Conservation (phyloP, 2,329 filamentous ascomycete genomes). For the Pestalotiopsis fici region DNA sequence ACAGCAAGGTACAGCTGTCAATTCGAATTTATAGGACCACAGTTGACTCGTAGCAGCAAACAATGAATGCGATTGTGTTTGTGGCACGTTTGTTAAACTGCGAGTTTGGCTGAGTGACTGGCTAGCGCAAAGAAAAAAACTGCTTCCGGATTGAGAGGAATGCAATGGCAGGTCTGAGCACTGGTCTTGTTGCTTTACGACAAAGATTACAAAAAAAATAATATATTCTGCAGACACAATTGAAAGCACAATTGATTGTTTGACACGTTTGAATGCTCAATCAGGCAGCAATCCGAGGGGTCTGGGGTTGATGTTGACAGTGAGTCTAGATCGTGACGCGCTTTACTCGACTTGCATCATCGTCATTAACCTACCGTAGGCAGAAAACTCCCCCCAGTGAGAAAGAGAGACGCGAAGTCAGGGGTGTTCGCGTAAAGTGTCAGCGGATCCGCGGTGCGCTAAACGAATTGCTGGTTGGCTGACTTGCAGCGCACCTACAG, state of each 20-base stretch:
- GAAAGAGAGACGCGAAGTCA: conserved; percentile 1
- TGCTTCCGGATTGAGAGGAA: not conserved
- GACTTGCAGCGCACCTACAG: not conserved
- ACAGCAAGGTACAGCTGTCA: conserved; percentile 5
- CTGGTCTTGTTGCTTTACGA: not conserved
- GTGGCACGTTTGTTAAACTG: not conserved
- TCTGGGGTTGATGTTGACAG: not conserved
- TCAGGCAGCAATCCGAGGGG: not conserved
- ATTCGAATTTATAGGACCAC: conserved; percentile 13
- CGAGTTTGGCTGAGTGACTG: not conserved
- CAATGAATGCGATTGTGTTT: not conserved
- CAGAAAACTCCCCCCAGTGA: not conserved
- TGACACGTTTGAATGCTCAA: not conserved
- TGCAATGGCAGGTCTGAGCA: not conserved
- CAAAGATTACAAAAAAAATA: not conserved
- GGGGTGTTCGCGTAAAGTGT: not conserved
- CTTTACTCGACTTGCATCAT: not conserved
- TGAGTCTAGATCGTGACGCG: not conserved
- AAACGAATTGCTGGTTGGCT: not conserved
- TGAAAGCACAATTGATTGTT: not conserved
- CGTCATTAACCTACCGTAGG: not conserved
- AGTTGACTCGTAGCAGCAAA: not conserved
- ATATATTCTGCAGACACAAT: not conserved
- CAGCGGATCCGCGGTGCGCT: not conserved
- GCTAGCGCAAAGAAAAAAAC: not conserved